Evolutionary conservation across 768 basidiomycete genomes (phyloP).

Genomic region (Lactifluus pinguis): DNA sequence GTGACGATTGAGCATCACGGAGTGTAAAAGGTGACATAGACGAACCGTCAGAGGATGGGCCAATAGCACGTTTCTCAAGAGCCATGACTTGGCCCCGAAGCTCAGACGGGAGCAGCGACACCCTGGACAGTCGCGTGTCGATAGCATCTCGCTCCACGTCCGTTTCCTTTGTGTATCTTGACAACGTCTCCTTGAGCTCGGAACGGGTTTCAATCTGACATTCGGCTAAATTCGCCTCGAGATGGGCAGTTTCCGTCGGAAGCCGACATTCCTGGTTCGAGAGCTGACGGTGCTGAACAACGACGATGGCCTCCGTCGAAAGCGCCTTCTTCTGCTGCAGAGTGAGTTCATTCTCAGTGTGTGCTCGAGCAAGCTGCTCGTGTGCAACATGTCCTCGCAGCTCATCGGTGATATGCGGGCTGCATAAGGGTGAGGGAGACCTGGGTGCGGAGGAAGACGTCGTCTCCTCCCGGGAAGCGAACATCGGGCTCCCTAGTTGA

Average conservation of each 20-base stretch:
- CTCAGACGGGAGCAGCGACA: background rate
- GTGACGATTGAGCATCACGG: background rate
- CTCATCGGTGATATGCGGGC: background rate
- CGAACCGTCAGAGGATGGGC: background rate
- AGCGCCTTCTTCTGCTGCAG: background rate
- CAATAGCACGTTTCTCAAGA: background rate
- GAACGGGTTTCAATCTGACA: background rate
- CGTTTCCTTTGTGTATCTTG: background rate
- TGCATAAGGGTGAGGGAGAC: background rate
- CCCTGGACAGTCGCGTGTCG: background rate
- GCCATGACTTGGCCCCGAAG: background rate
- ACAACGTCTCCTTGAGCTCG: background rate
- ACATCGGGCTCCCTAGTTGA: too few relatives aligned
- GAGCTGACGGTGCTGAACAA: slow-evolving; percentile 2
- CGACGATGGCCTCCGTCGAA: slow-evolving; percentile 3
- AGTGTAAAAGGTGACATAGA: background rate
- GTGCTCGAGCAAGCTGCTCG: background rate
- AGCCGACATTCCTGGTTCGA: background rate
- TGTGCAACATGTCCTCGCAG: background rate
- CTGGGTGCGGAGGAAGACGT: background rate
- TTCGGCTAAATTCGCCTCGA: background rate
- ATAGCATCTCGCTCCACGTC: background rate
- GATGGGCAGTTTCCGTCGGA: background rate
- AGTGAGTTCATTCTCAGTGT: background rate
- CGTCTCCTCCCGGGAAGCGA: background rate